Evolutionary conservation across 441 rosid species (phyloP).

Genomic region (Populus hybrid): DNA sequence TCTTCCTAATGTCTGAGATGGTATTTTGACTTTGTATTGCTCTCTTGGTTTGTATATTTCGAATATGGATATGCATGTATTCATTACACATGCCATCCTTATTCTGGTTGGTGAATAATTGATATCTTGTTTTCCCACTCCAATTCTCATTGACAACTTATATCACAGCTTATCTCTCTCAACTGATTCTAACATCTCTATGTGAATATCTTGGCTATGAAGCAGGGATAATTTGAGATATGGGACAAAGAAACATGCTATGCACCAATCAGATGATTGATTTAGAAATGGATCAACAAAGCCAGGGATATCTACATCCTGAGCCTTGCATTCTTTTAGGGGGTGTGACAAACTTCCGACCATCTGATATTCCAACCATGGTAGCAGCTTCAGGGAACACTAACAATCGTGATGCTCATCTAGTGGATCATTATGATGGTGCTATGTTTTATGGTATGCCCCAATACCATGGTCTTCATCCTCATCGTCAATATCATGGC

Average conservation of each 20-base stretch:
- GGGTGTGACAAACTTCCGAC: slow-evolving; percentile 39
- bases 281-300: slow-evolving; percentile 51
- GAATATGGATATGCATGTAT: neutral
- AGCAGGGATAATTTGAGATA: slow-evolving; percentile 34
- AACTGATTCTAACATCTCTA: slow-evolving; percentile 7
- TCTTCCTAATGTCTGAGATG: neutral
- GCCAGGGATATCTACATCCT: slow-evolving; percentile 39
- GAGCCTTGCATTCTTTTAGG: slow-evolving; percentile 54
- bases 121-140: neutral
- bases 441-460: slow-evolving; percentile 45
- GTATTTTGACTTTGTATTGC: neutral
- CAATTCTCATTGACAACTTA: neutral
- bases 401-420: slow-evolving; percentile 38
- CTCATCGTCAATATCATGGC: slow-evolving; percentile 35
- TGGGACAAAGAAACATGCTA: slow-evolving; percentile 57
- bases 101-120: neutral
- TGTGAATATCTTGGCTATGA: slow-evolving; percentile 18
- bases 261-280: slow-evolving; percentile 45
- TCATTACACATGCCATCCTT: too few relatives aligned
- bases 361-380: slow-evolving; percentile 44
- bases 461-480: slow-evolving; percentile 50
- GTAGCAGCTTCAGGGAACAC: slow-evolving; percentile 39
- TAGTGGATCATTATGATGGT: slow-evolving; percentile 44
- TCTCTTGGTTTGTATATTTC: neutral
- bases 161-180: slow-evolving; percentile 9